phyloP scores from a whole-genome alignment of 2,329 filamentous ascomycete species.

The Colletotrichum chlorophyti region DNA sequence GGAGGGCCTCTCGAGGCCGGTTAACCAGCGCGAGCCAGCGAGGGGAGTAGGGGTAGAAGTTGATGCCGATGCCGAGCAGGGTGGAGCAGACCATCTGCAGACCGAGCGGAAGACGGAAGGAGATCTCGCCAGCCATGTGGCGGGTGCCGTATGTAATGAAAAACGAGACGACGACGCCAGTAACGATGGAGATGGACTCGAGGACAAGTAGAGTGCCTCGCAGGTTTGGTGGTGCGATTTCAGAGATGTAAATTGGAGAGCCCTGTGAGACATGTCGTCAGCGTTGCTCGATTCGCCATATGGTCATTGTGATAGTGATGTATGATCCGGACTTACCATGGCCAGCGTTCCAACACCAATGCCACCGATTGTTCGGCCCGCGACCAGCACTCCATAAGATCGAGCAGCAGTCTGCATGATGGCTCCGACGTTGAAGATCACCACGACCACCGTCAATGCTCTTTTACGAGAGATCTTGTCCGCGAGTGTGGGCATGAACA shows the following conservation, averaged over 20 bases:
- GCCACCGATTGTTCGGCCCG: conserved; percentile 38
- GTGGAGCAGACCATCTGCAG: conserved; percentile 52
- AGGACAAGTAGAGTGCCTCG: conserved; percentile 52
- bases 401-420: conserved; percentile 42
- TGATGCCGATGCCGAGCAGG: conserved; percentile 46
- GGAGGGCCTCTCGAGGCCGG: conserved; percentile 46
- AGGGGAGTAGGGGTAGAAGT: conserved; percentile 53
- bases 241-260: conserved; percentile 40
- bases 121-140: conserved; percentile 46
- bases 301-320: not conserved
- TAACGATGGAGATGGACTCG: conserved; percentile 57
- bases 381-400: conserved; percentile 36
- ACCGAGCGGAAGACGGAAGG: conserved; percentile 54
- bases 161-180: conserved; percentile 59
- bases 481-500: conserved; percentile 44
- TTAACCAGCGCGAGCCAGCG: conserved; percentile 50
- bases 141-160: conserved; percentile 62
- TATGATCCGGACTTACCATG: conserved; percentile 26
- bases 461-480: conserved; percentile 52
- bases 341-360: conserved; percentile 40
- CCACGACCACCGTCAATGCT: conserved; percentile 44
- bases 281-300: not conserved
- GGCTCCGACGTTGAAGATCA: conserved; percentile 50
- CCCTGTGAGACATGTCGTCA: conserved; percentile 19
- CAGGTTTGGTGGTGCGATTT: conserved; percentile 44